Evolutionary conservation across 2,329 filamentous ascomycete species (phyloP).

Genomic region (Talaromyces verruculosus): DNA sequence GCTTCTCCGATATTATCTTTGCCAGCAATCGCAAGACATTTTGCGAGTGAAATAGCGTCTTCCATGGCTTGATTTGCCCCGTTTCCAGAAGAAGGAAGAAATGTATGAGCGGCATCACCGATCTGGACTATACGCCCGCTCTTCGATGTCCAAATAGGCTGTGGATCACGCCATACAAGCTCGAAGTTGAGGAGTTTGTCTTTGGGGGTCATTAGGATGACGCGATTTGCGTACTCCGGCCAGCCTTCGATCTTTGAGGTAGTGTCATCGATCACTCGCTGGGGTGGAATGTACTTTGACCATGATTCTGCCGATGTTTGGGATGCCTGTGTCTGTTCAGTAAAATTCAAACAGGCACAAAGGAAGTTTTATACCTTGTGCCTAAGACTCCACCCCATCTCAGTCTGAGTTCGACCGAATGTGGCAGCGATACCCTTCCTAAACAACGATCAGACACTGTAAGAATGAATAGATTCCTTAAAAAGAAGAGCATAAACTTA

Average conservation of each 20-base stretch:
- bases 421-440: not conserved
- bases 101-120: conserved; percentile 18
- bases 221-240: conserved; percentile 20
- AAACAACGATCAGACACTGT: not conserved
- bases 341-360: not conserved
- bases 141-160: conserved; percentile 24
- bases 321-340: conserved; percentile 6
- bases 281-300: conserved; percentile 19
- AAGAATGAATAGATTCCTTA: not conserved
- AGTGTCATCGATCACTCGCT: conserved; percentile 22
- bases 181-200: conserved; percentile 20
- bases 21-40: conserved; percentile 16
- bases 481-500: not conserved
- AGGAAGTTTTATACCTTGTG: conserved; percentile 4
- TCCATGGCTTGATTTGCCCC: conserved; percentile 19
- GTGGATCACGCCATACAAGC: conserved; percentile 19
- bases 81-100: conserved; percentile 16
- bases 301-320: conserved; percentile 21
- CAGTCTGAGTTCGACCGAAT: conserved; percentile 2
- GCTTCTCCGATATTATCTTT: conserved; percentile 15
- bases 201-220: conserved; percentile 22
- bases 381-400: conserved; percentile 10
- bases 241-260: conserved; percentile 23
- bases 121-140: conserved; percentile 22
- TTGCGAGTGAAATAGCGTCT: conserved; percentile 17